Evolutionary conservation across 257 asterid genomes (phyloP).

Genomic region (Thymus quinquecostatus): DNA sequence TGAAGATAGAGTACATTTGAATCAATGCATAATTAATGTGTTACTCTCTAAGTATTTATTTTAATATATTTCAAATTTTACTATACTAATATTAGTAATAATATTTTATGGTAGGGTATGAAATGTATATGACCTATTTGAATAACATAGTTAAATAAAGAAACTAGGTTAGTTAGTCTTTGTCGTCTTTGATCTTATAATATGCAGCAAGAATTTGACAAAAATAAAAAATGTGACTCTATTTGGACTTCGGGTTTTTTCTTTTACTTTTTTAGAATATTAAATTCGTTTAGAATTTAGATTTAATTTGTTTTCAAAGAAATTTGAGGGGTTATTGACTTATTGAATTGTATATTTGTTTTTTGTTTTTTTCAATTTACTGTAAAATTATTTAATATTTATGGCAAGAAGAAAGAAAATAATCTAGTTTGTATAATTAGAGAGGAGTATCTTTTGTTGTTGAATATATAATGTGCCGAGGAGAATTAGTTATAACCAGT

Average conservation of each 20-base stretch:
- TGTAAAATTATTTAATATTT: too few relatives aligned
- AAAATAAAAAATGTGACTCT: not conserved
- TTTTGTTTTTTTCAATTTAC: too few relatives aligned
- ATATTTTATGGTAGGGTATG: not conserved
- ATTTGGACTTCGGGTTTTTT: not conserved
- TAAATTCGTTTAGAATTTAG: too few relatives aligned
- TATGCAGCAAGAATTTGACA: not conserved
- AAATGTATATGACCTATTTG: too few relatives aligned
- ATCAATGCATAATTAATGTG: not conserved
- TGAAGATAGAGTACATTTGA: not conserved
- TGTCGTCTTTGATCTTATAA: not conserved
- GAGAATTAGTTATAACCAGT: too few relatives aligned
- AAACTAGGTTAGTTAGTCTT: not conserved
- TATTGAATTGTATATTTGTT: too few relatives aligned
- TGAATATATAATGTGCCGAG: too few relatives aligned
- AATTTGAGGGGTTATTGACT: too few relatives aligned
- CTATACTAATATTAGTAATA: not conserved
- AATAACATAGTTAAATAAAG: not conserved
- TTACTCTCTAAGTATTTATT: not conserved
- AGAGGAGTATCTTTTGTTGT: too few relatives aligned
- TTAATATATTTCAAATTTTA: not conserved
- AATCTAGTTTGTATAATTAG: too few relatives aligned
- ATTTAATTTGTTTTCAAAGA: too few relatives aligned
- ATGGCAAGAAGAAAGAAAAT: too few relatives aligned
- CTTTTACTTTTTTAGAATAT: not conserved